phyloP scores from a whole-genome alignment of 441 rosid species.

The Populus tomentosa region DNA sequence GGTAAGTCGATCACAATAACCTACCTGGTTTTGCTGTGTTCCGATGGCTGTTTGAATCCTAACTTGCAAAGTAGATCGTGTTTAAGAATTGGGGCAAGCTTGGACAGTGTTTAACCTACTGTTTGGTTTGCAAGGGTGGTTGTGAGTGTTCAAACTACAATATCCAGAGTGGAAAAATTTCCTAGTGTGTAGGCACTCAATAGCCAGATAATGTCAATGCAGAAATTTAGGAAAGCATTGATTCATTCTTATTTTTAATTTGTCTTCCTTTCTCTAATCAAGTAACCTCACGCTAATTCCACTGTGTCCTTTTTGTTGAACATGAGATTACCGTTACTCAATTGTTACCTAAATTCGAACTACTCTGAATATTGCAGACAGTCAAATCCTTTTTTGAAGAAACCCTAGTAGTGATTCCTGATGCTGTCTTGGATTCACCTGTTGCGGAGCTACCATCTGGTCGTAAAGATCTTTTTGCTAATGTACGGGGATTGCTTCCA shows the following conservation, averaged over 20 bases:
- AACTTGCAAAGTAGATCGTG: background rate
- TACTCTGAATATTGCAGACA: conserved; percentile 48
- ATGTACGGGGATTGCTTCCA: conserved; percentile 51
- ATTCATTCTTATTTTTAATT: background rate
- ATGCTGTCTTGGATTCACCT: conserved; percentile 68
- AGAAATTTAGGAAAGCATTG: background rate
- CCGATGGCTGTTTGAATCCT: background rate
- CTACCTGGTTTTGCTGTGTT: background rate
- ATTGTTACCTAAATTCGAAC: background rate
- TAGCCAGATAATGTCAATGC: background rate
- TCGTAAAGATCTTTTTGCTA: conserved; percentile 65
- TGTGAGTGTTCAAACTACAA: background rate
- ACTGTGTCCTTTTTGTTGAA: background rate
- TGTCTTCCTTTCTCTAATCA: background rate
- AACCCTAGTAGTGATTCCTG: conserved; percentile 69
- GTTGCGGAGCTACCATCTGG: conserved; percentile 41
- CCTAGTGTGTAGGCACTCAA: background rate
- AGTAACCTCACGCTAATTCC: background rate
- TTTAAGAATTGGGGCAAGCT: background rate
- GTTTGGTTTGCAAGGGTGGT: background rate
- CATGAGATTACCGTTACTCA: background rate
- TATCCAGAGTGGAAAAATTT: background rate
- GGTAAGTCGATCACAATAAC: conserved; percentile 35
- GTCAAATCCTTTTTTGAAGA: conserved; percentile 76
- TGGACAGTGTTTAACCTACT: background rate